Base-by-base conservation (phyloP, 306 rosid genomes). In the Abrus precatorius region DNA sequence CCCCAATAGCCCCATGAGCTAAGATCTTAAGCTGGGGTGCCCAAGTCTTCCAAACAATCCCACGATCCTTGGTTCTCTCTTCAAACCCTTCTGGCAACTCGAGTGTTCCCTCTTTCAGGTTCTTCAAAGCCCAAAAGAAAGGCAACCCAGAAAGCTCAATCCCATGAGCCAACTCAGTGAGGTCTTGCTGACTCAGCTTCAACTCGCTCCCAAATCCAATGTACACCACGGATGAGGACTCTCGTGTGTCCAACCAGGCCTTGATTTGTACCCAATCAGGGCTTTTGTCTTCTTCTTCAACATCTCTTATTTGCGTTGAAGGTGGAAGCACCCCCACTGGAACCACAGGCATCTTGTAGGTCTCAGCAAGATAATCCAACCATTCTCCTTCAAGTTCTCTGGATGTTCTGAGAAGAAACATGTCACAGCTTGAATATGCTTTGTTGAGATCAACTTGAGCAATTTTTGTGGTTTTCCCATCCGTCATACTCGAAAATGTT, bases 301-400 rank as follows among this genome's bases (percentile, higher is more conserved):
- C 66, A 30, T 60, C 41, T 0, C 3, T 3, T 3, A 60, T 11
- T 0, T 60, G 14, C 1, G 32, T 9, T 5, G 66, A 60, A 4
- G 66, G 14, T 30, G 66, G 41, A 60, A 60, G 7, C 66, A 60
- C 4, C 4, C 41, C 66, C 14, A 60, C 3, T 1, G 66, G 66
- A 32, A 60, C 3, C 41, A 60, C 66, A 4, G 41, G 66, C 14
- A 60, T n/a, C 14, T 60, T 30, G 41, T 60, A 60, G 7, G 0
- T 60, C 3, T 36, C 0, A 34, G 69, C 28, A 3, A 62, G 29
- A 62, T 36, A 62, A 34, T 62, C 29, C 10, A 62, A 62, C 69
- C 69, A 62, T 13, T 34, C 69, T 36, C 29, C 69, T 62, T 62
- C 69, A 1, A 62, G 47, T 36, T 62, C 67, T 61, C 67, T 61